Percentiles rank a stretch among this genome's conserved stretches.
phyloP scores from a whole-genome alignment of 1,139 yeast genomes.

The Nadsonia commutata region DNA sequence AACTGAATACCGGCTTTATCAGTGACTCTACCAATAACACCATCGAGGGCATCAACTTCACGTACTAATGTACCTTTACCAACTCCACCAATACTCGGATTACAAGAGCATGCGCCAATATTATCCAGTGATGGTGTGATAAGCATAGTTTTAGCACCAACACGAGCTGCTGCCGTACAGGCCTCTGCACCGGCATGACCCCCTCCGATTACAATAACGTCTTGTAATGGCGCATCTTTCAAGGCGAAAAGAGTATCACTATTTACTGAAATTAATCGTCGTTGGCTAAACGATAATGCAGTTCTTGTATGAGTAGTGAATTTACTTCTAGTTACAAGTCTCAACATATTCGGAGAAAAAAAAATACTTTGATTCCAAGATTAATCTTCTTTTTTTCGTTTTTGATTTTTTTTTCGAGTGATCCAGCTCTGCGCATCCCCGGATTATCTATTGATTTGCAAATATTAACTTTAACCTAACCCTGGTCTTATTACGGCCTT shows the following conservation, averaged over 20 bases:
- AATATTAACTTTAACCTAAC: neutral
- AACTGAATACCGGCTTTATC: constrained; percentile 91
- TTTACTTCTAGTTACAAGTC: no score
- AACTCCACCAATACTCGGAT: constrained; percentile 97
- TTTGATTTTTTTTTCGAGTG: no score
- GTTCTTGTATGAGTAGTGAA: no score
- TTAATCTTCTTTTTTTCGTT: no score
- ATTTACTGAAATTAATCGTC: neutral
- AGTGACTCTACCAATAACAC: constrained; percentile 69
- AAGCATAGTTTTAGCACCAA: constrained; percentile 59
- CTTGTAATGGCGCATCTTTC: constrained; percentile 16
- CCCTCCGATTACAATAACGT: constrained; percentile 87
- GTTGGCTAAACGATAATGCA: no score
- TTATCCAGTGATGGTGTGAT: constrained; percentile 63
- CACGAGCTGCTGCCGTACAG: constrained; percentile 79
- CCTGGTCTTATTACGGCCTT: no score
- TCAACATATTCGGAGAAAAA: no score
- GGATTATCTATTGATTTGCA: neutral
- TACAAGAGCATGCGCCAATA: constrained; percentile 91
- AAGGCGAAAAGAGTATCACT: neutral
- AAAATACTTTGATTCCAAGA: no score
- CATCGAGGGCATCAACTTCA: constrained; percentile 95
- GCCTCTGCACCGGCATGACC: constrained; percentile 99
- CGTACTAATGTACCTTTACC: constrained; percentile 89
- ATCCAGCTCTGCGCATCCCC: neutral